Evolutionary conservation across 2,329 filamentous ascomycete species (phyloP).

Genomic region (Trichoderma sp.): DNA sequence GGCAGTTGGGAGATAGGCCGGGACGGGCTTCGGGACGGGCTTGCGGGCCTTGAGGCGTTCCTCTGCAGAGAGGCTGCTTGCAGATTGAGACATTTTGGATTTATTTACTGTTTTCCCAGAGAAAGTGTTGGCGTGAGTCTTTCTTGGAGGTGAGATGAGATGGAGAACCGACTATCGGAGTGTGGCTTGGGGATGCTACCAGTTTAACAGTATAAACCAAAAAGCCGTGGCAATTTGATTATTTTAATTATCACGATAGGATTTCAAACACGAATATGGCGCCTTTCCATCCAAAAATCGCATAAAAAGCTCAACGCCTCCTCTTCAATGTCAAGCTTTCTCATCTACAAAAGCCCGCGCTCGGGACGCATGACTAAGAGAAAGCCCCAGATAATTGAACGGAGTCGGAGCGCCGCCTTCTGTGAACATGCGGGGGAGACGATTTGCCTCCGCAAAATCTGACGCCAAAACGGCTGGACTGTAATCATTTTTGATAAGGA

Average conservation of each 20-base stretch:
- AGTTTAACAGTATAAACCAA: not conserved
- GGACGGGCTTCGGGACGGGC: constrained; percentile 46
- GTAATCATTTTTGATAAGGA: not conserved
- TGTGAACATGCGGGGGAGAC: not conserved
- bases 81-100: constrained; percentile 17
- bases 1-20: constrained; percentile 46
- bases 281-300: not conserved
- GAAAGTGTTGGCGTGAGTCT: not conserved
- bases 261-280: not conserved
- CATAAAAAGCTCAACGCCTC: not conserved
- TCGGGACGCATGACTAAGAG: not conserved
- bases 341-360: not conserved
- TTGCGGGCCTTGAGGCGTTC: constrained; percentile 43
- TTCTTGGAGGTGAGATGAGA: not conserved
- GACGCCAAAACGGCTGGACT: not conserved
- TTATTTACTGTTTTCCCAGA: not conserved
- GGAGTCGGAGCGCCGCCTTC: not conserved
- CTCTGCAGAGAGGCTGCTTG: constrained; percentile 24
- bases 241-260: not conserved
- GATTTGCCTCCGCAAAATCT: constrained; percentile 1
- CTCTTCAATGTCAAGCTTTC: not conserved
- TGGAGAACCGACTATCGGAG: not conserved
- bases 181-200: not conserved
- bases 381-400: not conserved
- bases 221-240: not conserved